Percentiles rank a stretch among this genome's conserved stretches.
Evolutionary conservation across 495 filamentous ascomycete genomes (phyloP).

Genomic region (Sordaria brevicollis): DNA sequence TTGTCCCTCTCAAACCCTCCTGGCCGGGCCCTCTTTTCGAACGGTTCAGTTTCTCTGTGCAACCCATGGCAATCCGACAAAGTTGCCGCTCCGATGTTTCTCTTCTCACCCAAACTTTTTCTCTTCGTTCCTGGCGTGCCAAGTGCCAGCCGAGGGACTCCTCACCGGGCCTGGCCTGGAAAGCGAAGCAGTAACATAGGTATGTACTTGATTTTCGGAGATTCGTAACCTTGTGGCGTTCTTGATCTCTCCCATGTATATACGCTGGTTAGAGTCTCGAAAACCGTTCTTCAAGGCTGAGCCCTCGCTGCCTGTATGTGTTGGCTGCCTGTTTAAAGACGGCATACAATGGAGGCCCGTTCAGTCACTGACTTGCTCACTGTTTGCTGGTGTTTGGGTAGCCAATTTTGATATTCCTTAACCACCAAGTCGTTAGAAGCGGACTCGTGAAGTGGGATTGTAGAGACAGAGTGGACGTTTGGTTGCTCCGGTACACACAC

Average conservation of each 20-base stretch:
- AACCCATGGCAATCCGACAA: not conserved
- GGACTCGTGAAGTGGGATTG: not conserved
- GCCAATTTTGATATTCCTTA: not conserved
- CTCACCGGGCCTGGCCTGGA: not conserved
- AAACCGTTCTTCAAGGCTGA: not conserved
- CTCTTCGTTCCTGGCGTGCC: not conserved
- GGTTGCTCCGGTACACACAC: not conserved
- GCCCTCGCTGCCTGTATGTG: not conserved
- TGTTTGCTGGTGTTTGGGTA: not conserved
- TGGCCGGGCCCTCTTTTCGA: not conserved
- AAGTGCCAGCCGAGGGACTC: not conserved
- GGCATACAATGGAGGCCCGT: not conserved
- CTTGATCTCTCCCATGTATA: not conserved
- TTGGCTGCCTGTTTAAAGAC: not conserved
- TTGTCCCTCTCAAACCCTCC: not conserved
- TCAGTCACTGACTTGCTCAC: not conserved
- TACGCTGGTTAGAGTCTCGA: not conserved
- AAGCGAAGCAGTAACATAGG: not conserved
- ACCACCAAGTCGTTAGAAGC: not conserved
- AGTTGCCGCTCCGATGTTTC: not conserved
- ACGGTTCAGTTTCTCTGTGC: not conserved
- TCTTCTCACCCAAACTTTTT: not conserved
- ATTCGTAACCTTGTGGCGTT: not conserved
- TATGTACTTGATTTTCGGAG: no score
- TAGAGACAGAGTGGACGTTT: not conserved